Evolutionary conservation across 345 rosid species (phyloP).

Genomic region (Heritiera fomes): DNA sequence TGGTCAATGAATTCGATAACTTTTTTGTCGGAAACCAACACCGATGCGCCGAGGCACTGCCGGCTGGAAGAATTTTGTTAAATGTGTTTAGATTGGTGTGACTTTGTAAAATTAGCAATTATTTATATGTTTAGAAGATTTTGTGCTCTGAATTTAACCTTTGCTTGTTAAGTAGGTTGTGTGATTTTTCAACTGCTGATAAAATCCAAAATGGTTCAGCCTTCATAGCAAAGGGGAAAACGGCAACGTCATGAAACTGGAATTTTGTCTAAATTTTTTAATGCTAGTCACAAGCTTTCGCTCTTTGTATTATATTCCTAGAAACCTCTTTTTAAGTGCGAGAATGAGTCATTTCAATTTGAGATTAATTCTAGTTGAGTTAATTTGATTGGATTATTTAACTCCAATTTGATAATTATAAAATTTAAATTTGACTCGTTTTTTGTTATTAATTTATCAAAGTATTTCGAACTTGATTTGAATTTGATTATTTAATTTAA

Average conservation of each 20-base stretch:
- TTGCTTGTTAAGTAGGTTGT: background rate
- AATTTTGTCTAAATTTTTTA: background rate
- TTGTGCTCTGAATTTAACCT: background rate
- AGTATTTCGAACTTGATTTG: too few species aligned
- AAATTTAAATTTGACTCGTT: too few species aligned
- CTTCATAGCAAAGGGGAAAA: too few species aligned
- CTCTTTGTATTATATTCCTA: background rate
- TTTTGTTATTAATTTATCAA: too few species aligned
- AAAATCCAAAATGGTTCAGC: background rate
- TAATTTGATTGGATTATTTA: too few species aligned
- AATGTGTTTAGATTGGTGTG: background rate
- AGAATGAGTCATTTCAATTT: too few species aligned
- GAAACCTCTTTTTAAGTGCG: too few species aligned
- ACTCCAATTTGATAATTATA: too few species aligned
- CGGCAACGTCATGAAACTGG: background rate
- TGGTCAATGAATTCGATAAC: background rate
- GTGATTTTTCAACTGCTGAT: background rate
- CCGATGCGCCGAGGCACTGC: background rate
- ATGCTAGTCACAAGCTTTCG: background rate
- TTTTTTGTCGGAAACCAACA: background rate
- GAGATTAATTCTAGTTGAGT: too few species aligned
- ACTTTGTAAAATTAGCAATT: too few species aligned
- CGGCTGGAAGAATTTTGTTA: conserved; percentile 3
- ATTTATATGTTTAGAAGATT: background rate
- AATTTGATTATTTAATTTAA: too few species aligned